A percentile compares a stretch with the other conserved stretches of the same genome.
These are phyloP conservation scores for Jackrogersella multiformis DNA, from an alignment of 495 filamentous ascomycete species.

Conservation along the genomic window DNA sequence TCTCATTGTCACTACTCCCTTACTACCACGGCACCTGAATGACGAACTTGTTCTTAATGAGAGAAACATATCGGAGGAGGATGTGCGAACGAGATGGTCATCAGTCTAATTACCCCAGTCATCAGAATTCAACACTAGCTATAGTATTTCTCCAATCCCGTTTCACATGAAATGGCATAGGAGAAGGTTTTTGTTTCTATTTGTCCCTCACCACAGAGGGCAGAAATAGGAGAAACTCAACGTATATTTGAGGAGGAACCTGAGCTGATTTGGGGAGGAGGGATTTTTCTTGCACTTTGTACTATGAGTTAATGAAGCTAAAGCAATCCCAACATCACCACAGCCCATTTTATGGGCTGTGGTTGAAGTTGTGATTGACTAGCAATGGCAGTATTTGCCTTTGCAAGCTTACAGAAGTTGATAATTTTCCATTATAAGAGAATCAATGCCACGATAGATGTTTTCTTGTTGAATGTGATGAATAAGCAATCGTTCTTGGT, in stretches of 20 bases:
- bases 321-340: not conserved
- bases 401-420: not conserved
- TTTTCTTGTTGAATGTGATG: not conserved
- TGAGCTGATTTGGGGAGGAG: slow-evolving; percentile 8
- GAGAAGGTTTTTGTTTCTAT: not conserved
- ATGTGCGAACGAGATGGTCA: not conserved
- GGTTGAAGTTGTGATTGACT: not conserved
- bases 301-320: slow-evolving; percentile 12
- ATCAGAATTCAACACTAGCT: not conserved
- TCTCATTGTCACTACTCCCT: not conserved
- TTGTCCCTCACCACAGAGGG: not conserved
- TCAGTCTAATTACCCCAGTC: not conserved
- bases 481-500: not conserved
- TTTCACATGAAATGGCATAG: not conserved
- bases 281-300: slow-evolving; percentile 9
- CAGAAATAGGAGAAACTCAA: slow-evolving; percentile 7
- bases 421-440: not conserved
- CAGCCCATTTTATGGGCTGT: not conserved
- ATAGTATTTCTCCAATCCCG: not conserved
- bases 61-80: not conserved
- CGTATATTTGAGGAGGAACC: slow-evolving; percentile 8
- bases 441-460: not conserved
- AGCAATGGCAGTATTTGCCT: not conserved
- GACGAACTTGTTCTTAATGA: not conserved
- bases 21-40: not conserved